Percentiles rank a stretch among this genome's conserved stretches.
Conservation (phyloP, 805 yeast species). For the Kodamaea jinghongensis region DNA sequence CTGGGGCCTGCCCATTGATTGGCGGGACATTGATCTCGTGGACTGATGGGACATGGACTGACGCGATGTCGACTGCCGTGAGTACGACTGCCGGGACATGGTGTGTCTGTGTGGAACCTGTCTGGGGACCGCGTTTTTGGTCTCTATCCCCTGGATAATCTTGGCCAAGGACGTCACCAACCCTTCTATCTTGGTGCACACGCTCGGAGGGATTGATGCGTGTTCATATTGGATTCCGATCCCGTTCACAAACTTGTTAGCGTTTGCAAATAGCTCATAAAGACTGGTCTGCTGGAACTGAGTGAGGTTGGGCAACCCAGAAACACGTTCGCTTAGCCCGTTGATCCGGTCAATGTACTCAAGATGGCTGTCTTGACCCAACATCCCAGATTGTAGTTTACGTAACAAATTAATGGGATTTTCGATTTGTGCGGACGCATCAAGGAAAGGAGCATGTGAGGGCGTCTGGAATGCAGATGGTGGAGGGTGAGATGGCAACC, state of each 20-base stretch:
- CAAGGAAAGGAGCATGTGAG: not conserved
- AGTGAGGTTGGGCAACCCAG: conserved; percentile 4
- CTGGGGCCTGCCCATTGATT: not conserved
- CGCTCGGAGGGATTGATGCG: conserved; percentile 8
- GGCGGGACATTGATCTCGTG: not conserved
- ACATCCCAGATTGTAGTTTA: no score
- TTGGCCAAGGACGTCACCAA: conserved; percentile 6
- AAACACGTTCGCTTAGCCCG: conserved; percentile 8
- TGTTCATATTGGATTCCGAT: conserved; percentile 11
- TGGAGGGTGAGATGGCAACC: no score
- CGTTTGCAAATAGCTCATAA: conserved; percentile 9
- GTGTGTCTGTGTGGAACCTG: conserved; percentile 10
- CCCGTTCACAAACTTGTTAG: conserved; percentile 11
- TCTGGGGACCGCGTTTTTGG: not conserved
- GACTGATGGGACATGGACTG: conserved; percentile 2
- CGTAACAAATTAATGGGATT: no score
- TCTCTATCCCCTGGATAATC: conserved; percentile 1
- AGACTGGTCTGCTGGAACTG: conserved; percentile 14
- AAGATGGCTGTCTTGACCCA: not conserved
- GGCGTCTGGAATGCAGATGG: no score
- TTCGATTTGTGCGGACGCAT: not conserved
- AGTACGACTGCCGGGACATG: conserved; percentile 14
- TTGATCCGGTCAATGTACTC: conserved; percentile 4
- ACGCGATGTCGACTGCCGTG: conserved; percentile 3
- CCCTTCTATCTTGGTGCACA: conserved; percentile 7